Evolutionary conservation across 345 rosid genomes (phyloP), one percentile per base, ranked within the genome.

Genomic region (Isatis tinctoria): DNA sequence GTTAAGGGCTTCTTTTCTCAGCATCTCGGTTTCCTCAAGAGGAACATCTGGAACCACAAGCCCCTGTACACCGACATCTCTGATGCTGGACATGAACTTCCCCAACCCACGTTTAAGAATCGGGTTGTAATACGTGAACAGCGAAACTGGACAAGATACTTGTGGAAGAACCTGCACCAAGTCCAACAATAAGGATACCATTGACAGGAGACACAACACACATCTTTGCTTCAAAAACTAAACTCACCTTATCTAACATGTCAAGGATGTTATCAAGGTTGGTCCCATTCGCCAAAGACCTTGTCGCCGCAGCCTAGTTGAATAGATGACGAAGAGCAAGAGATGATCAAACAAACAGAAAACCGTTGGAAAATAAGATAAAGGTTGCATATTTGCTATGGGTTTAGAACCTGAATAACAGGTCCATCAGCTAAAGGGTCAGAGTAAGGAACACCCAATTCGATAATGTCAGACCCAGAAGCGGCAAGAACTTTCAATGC

Each of bases 11-110:
- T 86, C 98, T 71, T 72, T 81, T 74, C 97, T 87, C 67, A 95
- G 72, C 74, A 82, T 58, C 67, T 87, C 91, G 59, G 98, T 87
- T 85, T 95, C 99, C 78, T 95, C 99, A 16, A 95, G 78, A 74
- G 98, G 99, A 77, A 95, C 96, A 83, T 95, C 99, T 3, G 98
- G 97, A 78, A 95, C 97, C 30, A 92, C 96, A 80, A 95, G 96
- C 74, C 90, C 99, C 8, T 85, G 96, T 60, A 95, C 82, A 27
- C 99, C 97, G 2, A 58, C 74, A 66, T 89, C 94, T 72, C 78
- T 84, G 60, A 90, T 67, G 69, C 79, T 85, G 63, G 97, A 76
- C 91, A 92, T 87, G 76, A 92, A 92, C 72, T 83, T 84, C 67
- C 80, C 92, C 70, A 84, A 67, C 36, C 98, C 97, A 16, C 87